phyloP scores from a whole-genome alignment of 805 yeast species.

The Kodamaea kakaduensis region DNA sequence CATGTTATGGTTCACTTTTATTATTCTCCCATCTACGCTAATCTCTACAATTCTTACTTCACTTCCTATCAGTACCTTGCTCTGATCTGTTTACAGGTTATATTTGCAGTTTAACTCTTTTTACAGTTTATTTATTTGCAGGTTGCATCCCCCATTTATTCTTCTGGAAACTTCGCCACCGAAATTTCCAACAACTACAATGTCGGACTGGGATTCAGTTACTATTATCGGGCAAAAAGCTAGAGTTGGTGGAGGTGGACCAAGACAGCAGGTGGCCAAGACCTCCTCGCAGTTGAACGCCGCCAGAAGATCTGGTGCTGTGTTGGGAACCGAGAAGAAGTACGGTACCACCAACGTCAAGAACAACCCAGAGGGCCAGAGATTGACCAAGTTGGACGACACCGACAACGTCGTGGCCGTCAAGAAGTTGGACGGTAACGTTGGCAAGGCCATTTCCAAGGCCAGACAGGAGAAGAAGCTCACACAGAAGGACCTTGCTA shows the following conservation, averaged over 20 bases:
- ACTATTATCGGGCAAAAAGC: slow-evolving; percentile 88
- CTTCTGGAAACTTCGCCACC: slow-evolving; percentile 1
- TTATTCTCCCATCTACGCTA: no score
- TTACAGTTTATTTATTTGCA: no score
- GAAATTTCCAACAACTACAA: slow-evolving; percentile 12
- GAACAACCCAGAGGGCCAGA: slow-evolving; percentile 86
- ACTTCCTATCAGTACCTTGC: no score
- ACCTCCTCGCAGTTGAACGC: slow-evolving; percentile 77
- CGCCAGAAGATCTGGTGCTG: slow-evolving; percentile 89
- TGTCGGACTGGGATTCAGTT: slow-evolving; percentile 87
- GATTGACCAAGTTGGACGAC: slow-evolving; percentile 89
- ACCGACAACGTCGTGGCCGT: slow-evolving; percentile 91
- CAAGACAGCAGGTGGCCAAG: slow-evolving; percentile 79
- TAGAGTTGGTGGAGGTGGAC: slow-evolving; percentile 84
- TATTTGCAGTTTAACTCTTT: no score
- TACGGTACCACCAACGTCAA: slow-evolving; percentile 60
- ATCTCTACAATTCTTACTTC: no score
- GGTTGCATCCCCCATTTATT: no score
- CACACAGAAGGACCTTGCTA: slow-evolving; percentile 95
- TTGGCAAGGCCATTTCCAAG: slow-evolving; percentile 81
- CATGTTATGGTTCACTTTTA: no score
- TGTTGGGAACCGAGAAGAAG: slow-evolving; percentile 90
- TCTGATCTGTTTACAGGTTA: no score
- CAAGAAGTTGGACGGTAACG: slow-evolving; percentile 76
- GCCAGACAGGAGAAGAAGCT: slow-evolving; percentile 85